Conservation (phyloP, 148 eudicot species). For the Euryodendron excelsum region DNA sequence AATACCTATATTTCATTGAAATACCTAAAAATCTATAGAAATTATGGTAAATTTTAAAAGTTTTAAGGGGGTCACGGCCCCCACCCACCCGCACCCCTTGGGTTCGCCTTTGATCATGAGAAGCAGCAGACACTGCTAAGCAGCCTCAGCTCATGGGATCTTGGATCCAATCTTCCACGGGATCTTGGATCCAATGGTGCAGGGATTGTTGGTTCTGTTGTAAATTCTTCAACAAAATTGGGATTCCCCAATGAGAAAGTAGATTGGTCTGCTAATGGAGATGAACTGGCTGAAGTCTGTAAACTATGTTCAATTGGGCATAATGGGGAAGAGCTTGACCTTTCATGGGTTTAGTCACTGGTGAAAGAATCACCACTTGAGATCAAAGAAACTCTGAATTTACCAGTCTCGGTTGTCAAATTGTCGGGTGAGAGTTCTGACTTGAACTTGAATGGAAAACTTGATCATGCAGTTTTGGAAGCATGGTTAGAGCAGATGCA, state of each 20-base stretch:
- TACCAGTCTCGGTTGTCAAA: conserved; percentile 19
- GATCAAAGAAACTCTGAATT: conserved; percentile 22
- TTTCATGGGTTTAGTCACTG: conserved; percentile 55
- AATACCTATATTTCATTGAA: no score
- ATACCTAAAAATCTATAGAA: no score
- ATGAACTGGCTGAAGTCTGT: conserved; percentile 30
- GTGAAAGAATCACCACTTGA: conserved; percentile 52
- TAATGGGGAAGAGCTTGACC: conserved; percentile 45
- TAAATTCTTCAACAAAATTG: conserved; percentile 43
- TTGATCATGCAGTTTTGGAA: conserved; percentile 41
- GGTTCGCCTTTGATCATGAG: no score
- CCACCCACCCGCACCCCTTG: no score
- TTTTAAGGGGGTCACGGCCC: no score
- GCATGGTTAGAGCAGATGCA: conserved; percentile 39
- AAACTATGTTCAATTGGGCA: conserved; percentile 27
- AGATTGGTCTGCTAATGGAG: conserved; percentile 49
- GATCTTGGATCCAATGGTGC: conserved; percentile 9
- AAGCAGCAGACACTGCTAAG: conserved; percentile 43
- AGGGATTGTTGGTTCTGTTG: conserved; percentile 33
- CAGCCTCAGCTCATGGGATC: conserved; percentile 29
- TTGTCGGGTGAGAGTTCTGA: conserved; percentile 33
- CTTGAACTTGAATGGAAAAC: conserved; percentile 29
- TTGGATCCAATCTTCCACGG: conserved; percentile 31
- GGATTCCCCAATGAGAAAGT: conserved; percentile 39
- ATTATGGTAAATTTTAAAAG: no score